A percentile compares a stretch with the other conserved stretches of the same genome.
These are phyloP conservation scores for Monosporascus cannonballus DNA, from an alignment of 2,329 filamentous ascomycete species.

Conservation along the genomic window DNA sequence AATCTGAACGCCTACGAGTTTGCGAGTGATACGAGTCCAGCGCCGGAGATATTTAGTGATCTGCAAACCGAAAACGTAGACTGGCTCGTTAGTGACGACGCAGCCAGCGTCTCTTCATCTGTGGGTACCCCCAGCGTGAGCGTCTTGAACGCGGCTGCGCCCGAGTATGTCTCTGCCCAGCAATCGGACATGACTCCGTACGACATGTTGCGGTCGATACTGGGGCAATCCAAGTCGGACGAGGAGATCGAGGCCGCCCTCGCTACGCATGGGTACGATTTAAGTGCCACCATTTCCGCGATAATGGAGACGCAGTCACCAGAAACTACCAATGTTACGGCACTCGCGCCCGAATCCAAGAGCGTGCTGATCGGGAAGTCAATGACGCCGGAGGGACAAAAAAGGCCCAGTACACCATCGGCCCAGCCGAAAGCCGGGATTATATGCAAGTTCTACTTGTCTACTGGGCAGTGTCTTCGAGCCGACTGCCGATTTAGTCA, in stretches of 20 bases:
- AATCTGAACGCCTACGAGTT: slow-evolving; percentile 95
- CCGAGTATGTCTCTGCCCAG: slow-evolving; percentile 65
- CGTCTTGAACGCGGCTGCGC: slow-evolving; percentile 70
- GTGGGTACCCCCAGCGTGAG: slow-evolving; percentile 62
- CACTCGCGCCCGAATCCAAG: slow-evolving; percentile 48
- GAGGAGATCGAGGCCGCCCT: slow-evolving; percentile 93
- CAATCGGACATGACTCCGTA: slow-evolving; percentile 94
- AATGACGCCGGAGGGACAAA: slow-evolving; percentile 60
- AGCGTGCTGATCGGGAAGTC: slow-evolving; percentile 84
- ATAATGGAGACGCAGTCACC: slow-evolving; percentile 70
- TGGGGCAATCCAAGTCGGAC: slow-evolving; percentile 82
- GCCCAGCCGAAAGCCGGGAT: slow-evolving; percentile 76
- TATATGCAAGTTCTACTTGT: slow-evolving; percentile 95
- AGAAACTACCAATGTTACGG: slow-evolving; percentile 38
- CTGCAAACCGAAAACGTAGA: slow-evolving; percentile 92
- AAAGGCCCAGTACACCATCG: slow-evolving; percentile 68
- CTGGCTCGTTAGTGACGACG: slow-evolving; percentile 90
- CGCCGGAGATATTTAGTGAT: slow-evolving; percentile 83
- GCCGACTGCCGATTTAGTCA: slow-evolving; percentile 97
- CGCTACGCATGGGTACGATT: slow-evolving; percentile 83
- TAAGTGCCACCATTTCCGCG: slow-evolving; percentile 83
- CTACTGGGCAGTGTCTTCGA: slow-evolving; percentile 88
- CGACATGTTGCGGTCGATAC: slow-evolving; percentile 92
- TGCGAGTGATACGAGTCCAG: slow-evolving; percentile 70
- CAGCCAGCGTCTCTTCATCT: slow-evolving; percentile 73